Evolutionary conservation across 2,329 filamentous ascomycete genomes (phyloP).

Genomic region (Cyphellophora attinorum): DNA sequence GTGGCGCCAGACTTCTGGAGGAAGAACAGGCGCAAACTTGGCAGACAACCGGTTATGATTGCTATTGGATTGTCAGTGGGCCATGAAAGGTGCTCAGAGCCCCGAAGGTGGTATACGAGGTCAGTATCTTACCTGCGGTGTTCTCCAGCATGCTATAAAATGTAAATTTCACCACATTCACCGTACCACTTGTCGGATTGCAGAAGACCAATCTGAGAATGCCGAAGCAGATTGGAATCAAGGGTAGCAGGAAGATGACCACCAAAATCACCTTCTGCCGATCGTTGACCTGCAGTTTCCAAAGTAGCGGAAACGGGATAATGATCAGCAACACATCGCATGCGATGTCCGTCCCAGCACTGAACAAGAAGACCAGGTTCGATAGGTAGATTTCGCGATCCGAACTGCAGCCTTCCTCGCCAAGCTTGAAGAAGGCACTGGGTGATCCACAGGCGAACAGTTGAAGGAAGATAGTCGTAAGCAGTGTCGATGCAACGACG

Average conservation of each 20-base stretch:
- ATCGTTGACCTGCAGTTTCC: not conserved
- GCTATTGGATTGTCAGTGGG: no score
- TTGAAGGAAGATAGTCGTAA: not conserved
- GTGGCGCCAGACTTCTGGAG: not conserved
- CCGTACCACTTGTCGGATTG: not conserved
- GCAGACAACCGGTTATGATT: not conserved
- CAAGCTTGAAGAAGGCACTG: not conserved
- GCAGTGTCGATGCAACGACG: not conserved
- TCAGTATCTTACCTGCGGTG: no score
- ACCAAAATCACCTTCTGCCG: not conserved
- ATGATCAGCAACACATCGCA: not conserved
- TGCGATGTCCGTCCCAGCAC: not conserved
- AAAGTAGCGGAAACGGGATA: not conserved
- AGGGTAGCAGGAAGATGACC: not conserved
- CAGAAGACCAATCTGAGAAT: slow-evolving; percentile 1
- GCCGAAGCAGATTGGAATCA: not conserved
- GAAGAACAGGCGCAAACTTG: not conserved
- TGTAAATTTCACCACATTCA: not conserved
- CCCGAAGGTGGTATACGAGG: no score
- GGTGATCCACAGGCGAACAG: not conserved
- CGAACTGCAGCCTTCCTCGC: not conserved
- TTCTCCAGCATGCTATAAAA: not conserved
- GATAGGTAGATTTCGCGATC: not conserved
- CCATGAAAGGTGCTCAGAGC: no score
- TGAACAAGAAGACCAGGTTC: not conserved